Evolutionary conservation across 345 rosid species (phyloP), one percentile per base, ranked within the genome.

Genomic region (Aquilaria yunnanensis): DNA sequence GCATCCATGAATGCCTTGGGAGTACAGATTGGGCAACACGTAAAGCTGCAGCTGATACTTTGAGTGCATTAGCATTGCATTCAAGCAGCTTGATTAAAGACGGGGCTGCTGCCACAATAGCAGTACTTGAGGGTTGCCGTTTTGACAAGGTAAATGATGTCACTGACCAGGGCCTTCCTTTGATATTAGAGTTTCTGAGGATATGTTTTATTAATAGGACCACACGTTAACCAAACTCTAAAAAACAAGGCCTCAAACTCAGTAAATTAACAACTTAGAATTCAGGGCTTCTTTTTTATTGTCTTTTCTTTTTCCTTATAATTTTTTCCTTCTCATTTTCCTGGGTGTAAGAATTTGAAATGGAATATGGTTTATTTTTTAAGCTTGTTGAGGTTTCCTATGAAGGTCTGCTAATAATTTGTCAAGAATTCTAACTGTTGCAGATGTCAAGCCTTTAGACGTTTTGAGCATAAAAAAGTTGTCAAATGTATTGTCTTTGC

Each of bases 1-100:
- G 82, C 67, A 89, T 91, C 62, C 93, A 85, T 66, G 96, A 85
- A 14, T 91, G 96, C 78, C 87, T 95, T 61, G 85, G 92, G 54
- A 95, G 90, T 81, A 67, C 96, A 64, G 99, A 95, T 78, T 95
- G 98, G 99, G 92, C 80, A 5, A 89, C 96, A 32, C 91, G 99
- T 12, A 95, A 95, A 74, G 98, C 99, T 66, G 96, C 97, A 59
- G 88, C 96, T 64, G 99, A 95, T 76, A 74, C 92, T 54, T 74
- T 95, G 72, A 81, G 51, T 76, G 73, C 92, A 65, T 57, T 95
- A 65, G 99, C 90, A 33, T 69, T 80, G 70, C 92, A 91, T 80
- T 95, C 98, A 62, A 87, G 85, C 67, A 49, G 68, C 75, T 75
- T 91, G 77, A 67, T 89, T 43, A 67, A 83, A 54, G 98, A 89